Base-by-base conservation (phyloP, 2,329 filamentous ascomycete genomes). In the Cercospora canescens region DNA sequence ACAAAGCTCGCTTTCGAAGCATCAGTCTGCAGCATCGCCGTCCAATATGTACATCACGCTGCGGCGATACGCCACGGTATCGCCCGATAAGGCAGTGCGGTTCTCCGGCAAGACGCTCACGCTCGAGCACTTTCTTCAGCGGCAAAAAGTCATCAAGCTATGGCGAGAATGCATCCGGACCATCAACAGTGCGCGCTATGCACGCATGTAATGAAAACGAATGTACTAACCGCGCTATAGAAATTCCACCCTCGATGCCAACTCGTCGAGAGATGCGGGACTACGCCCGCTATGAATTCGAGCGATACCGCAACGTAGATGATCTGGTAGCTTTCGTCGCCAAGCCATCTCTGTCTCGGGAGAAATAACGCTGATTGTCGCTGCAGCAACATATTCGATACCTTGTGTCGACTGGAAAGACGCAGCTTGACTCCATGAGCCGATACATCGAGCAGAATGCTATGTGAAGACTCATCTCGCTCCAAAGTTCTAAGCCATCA, bases 261-360 rank as follows among this genome's bases (percentile, higher is more conserved):
- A 79, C 78, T 5, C 73, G 77, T 32, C 66, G 71, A 45, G 83
- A 85, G 61, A 81, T 85, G 78, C 76, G 77, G 35, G 73, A 77
- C n/a, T 85, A 82, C 69, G 83, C 83, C 6, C 74, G 82, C 50
- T 75, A 76, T 11, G 83, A 85, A 64, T 85, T 85, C 65, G 81
- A 84, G 70, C 77, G 80, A 57, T 79, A 83, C 63, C 77, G 76
- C 28, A 70, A 79, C 59, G 79, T 84, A 2, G 79, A 79, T 35
- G 83, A 85, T 68, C 67, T 84, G 35, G 81, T 83, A 76, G 67
- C 77, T 72, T 52, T 52, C 45, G 24, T 59, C 39, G 16, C 7
- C 26, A n/a, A 50, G 18, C 26, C 24, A 34, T 21, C 30, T 28
- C 26, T 24, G 14, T 48, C 45, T 26, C 56, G 9, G 30, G 35